These are phyloP conservation scores for Stromatinia cepivora DNA, from an alignment of 2,329 filamentous ascomycete species.

Conservation along the genomic window DNA sequence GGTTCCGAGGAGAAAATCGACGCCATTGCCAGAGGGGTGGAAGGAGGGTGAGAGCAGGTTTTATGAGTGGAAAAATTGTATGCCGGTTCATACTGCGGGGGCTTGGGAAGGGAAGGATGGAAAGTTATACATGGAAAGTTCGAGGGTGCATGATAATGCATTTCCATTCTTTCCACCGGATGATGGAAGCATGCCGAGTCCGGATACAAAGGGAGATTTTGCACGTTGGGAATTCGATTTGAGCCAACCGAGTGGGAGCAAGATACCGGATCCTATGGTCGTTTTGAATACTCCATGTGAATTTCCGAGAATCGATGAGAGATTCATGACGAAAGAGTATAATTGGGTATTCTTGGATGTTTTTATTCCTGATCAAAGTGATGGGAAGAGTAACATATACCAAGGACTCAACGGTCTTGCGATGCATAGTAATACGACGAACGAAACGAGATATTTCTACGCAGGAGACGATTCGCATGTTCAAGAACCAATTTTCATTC, in stretches of 20 bases:
- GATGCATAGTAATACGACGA: constrained; percentile 21
- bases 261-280: constrained; percentile 38
- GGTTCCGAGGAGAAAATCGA: constrained; percentile 49
- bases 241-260: constrained; percentile 32
- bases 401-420: constrained; percentile 27
- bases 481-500: constrained; percentile 56
- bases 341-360: constrained; percentile 45
- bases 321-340: constrained; percentile 45
- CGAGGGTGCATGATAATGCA: constrained; percentile 45
- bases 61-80: constrained; percentile 16
- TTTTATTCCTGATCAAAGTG: constrained; percentile 41
- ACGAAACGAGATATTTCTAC: constrained; percentile 40
- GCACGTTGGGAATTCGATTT: constrained; percentile 46
- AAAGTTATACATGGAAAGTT: constrained; percentile 44
- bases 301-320: constrained; percentile 49
- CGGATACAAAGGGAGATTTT: constrained; percentile 45
- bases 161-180: constrained; percentile 42
- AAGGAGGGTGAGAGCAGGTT: not conserved
- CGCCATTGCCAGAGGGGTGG: not conserved
- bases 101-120: constrained; percentile 37
- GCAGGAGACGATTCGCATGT: constrained; percentile 47
- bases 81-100: constrained; percentile 42
- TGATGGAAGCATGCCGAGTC: constrained; percentile 35
- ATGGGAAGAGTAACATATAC: constrained; percentile 40
- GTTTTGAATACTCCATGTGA: constrained; percentile 45